Conservation (phyloP, 2,329 filamentous ascomycete genomes). For the Lizonia empirigonia region DNA sequence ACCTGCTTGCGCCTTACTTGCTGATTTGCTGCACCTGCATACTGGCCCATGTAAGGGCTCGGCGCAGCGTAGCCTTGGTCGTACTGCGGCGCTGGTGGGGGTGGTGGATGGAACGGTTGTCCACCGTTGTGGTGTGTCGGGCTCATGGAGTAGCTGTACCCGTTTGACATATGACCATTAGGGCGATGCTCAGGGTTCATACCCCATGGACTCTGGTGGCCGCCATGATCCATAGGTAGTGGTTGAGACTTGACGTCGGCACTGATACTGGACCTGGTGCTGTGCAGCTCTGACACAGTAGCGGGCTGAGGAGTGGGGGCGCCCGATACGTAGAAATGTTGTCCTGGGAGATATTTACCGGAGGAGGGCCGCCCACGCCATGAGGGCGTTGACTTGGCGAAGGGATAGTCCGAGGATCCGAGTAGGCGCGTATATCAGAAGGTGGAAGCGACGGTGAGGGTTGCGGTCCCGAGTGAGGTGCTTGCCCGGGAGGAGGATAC, state of each 20-base stretch:
- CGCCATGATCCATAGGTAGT: conserved; percentile 45
- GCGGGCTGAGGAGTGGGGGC: conserved; percentile 40
- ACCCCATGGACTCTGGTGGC: conserved; percentile 41
- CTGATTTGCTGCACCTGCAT: conserved; percentile 27
- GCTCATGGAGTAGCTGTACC: conserved; percentile 41
- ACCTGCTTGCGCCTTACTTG: conserved; percentile 45
- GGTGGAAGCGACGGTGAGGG: conserved; percentile 42
- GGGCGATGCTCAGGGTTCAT: conserved; percentile 42
- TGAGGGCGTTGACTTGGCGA: conserved; percentile 45
- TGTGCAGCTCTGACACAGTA: conserved; percentile 26
- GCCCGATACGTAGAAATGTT: conserved; percentile 41
- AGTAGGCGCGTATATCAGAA: conserved; percentile 41
- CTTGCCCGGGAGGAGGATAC: conserved; percentile 29
- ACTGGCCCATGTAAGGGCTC: conserved; percentile 39
- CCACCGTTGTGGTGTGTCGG: conserved; percentile 36
- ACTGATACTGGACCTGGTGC: conserved; percentile 35
- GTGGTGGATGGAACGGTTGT: conserved; percentile 39
- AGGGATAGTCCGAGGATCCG: conserved; percentile 42
- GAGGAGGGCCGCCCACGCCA: conserved; percentile 39
- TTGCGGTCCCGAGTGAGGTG: conserved; percentile 30
- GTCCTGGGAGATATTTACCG: conserved; percentile 44
- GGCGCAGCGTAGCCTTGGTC: conserved; percentile 34
- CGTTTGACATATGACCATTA: conserved; percentile 41
- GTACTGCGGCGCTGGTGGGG: conserved; percentile 39
- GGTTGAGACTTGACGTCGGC: conserved; percentile 38